Base-by-base conservation (phyloP, 2,329 filamentous ascomycete genomes). In the Ascochyta viciae-villosae region DNA sequence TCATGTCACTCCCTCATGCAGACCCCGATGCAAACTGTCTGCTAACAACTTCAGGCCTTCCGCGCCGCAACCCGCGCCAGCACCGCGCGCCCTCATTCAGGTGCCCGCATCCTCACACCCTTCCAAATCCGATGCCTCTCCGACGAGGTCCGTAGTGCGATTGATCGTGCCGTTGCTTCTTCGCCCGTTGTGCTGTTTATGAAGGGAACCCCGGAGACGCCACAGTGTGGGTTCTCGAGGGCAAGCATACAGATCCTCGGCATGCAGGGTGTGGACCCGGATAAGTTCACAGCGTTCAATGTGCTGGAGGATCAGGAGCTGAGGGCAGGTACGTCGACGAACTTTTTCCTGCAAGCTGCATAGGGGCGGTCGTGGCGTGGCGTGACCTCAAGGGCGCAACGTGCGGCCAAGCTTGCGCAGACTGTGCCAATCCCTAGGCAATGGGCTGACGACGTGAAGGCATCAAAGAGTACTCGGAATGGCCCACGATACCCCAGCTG, bases 391-490 rank as follows among this genome's bases (percentile, higher is more conserved):
- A 23, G n/a, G 29, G 22, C 33, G 33, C 33, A 10, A 15, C 39
- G 9, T 41, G 10, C 12, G 29, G 12, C 29, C 29, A 31, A 15
- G 29, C 29, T 31, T 31, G 29, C 29, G 29, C 27, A 31, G 9
- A 31, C 29, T 31, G 12, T 15, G 12, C 9, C 29, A 41, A 3
- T 54, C 45, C 62, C 66, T 29, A 67, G 49, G 34, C 22, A 26
- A 15, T 44, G 41, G 19, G 24, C 16, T 46, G 33, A 35, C 33
- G 15, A 6, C 2, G 40, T 8, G n/a, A 64, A 93, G 94, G 95
- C 48, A 96, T 99, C 81, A 99, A 99, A 81, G 94, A 99, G 79
- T 99, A 95, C 82, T 96, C 93, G 1, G 95, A 98, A 75, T 99
- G 95, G 95, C 95, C 95, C 13, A 99, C 95, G 19, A 98, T 99